Evolutionary conservation across 2,329 filamentous ascomycete genomes (phyloP), one percentile per base, ranked within the genome.

Genomic region (Ceratocystis cubensis): DNA sequence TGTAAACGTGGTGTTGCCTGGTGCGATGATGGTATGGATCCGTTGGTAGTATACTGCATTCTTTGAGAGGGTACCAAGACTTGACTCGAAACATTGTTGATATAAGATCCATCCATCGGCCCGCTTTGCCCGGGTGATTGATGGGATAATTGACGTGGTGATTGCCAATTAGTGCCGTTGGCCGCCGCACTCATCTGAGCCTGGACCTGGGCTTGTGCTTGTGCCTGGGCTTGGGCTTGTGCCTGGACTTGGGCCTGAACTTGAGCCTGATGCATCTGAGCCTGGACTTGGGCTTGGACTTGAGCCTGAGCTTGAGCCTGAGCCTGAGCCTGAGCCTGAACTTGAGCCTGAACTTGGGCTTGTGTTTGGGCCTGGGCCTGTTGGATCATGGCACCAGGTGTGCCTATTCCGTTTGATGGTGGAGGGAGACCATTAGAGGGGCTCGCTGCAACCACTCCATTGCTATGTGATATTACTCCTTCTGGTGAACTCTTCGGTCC

Each of bases 61-160:
- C 66, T 57, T 17, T 67, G 66, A 33, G 63, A 64, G 2, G 61
- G 46, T 20, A 66, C 44, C 65, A 66, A 59, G 37, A 64, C 62
- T 15, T 50, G 62, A n/a, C 37, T 45, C 17, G 53, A 30, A n/a
- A 66, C 50, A 20, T 22, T 37, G 5, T 57, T 63, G 17, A 66
- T 64, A 13, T 50, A 63, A 37, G 25, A 30, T 30, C 33, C 48
- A 22, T 66, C 65, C 33, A 66, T 63, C 22, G 28, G 53, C 33
- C 30, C 61, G 13, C 61, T 30, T 46, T 37, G 65, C 2, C 48
- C 44, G 17, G 61, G 65, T 8, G 48, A 63, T 25, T 63, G 65
- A 10, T 66, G 65, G 25, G 65, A 62, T 20, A 63, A 25, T 30
- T 37, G 61, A 22, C 65, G 65, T 10, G 48, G 61, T n/a, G 65